Conservation (phyloP, 352 stramenopile species). For the Globisporangium lucens region DNA sequence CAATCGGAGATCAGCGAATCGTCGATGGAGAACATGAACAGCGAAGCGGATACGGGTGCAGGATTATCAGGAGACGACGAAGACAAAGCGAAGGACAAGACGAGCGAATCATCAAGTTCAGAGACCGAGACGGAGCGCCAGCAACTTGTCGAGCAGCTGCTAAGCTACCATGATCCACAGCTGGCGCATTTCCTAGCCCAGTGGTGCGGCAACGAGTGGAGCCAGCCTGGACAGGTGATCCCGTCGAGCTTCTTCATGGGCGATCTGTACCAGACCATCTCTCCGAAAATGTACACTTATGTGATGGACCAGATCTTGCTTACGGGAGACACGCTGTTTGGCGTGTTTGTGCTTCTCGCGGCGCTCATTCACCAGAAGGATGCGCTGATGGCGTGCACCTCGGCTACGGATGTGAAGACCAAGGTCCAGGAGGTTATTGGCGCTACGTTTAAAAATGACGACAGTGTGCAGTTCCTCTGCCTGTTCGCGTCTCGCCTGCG, state of each 20-base stretch:
- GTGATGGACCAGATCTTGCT: conserved; percentile 82
- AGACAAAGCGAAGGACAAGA: conserved; percentile 27
- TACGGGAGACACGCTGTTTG: conserved; percentile 63
- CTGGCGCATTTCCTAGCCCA: conserved; percentile 67
- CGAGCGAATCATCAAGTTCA: neutral
- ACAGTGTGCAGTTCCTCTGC: conserved; percentile 57
- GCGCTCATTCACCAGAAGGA: conserved; percentile 48
- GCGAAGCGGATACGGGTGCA: neutral
- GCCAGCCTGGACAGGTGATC: conserved; percentile 48
- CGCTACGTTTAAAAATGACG: conserved; percentile 30
- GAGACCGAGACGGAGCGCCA: conserved; percentile 37
- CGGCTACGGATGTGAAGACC: conserved; percentile 35
- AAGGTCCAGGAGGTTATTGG: conserved; percentile 38
- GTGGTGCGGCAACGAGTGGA: conserved; percentile 73
- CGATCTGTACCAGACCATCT: conserved; percentile 64
- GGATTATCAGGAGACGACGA: conserved; percentile 1
- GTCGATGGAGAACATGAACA: conserved; percentile 14
- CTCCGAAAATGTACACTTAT: conserved; percentile 55
- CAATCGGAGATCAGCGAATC: conserved; percentile 25
- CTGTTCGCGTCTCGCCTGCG: conserved; percentile 57
- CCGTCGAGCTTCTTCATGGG: conserved; percentile 57
- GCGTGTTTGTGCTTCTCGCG: conserved; percentile 68
- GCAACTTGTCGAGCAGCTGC: conserved; percentile 64
- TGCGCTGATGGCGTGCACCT: conserved; percentile 28
- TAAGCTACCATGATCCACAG: conserved; percentile 72